Evolutionary conservation across 176 grass and related monocot species (phyloP).

Genomic region (Areca catechu): DNA sequence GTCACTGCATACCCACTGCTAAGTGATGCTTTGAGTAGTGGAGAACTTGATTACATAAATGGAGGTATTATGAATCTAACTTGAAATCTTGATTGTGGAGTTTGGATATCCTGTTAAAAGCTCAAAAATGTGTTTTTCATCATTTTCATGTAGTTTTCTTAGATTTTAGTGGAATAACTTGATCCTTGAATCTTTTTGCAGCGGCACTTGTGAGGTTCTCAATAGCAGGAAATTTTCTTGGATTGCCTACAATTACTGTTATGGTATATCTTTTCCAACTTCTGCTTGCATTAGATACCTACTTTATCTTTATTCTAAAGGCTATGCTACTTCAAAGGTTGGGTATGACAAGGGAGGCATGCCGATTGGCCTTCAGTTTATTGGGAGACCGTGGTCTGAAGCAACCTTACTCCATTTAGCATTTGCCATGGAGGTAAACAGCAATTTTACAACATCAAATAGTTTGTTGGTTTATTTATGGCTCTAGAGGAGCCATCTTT

Average conservation of each 20-base stretch:
- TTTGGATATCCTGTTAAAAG: too few relatives aligned
- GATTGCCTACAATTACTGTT: slow-evolving; percentile 74
- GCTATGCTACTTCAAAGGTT: slow-evolving; percentile 16
- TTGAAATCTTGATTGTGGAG: too few relatives aligned
- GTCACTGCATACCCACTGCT: slow-evolving; percentile 54
- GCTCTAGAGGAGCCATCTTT: too few relatives aligned
- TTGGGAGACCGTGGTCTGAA: slow-evolving; percentile 82
- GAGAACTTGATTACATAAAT: slow-evolving; percentile 93
- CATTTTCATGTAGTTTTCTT: too few relatives aligned
- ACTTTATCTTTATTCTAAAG: neutral
- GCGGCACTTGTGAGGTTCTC: slow-evolving; percentile 78
- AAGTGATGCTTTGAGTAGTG: slow-evolving; percentile 44
- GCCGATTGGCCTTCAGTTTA: slow-evolving; percentile 80
- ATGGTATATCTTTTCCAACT: slow-evolving; percentile 22
- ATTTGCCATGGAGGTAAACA: slow-evolving; percentile 62
- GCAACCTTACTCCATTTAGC: slow-evolving; percentile 72
- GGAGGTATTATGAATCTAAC: slow-evolving; percentile 34
- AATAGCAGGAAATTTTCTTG: slow-evolving; percentile 87
- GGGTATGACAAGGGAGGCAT: slow-evolving; percentile 58
- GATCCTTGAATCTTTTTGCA: slow-evolving; percentile 13
- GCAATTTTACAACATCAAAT: neutral
- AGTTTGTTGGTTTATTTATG: too few relatives aligned
- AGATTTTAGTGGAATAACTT: neutral
- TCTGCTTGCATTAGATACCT: neutral
- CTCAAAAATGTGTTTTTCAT: too few relatives aligned